Base-by-base conservation (phyloP, 495 filamentous ascomycete genomes). In the Rhypophila decipiens region DNA sequence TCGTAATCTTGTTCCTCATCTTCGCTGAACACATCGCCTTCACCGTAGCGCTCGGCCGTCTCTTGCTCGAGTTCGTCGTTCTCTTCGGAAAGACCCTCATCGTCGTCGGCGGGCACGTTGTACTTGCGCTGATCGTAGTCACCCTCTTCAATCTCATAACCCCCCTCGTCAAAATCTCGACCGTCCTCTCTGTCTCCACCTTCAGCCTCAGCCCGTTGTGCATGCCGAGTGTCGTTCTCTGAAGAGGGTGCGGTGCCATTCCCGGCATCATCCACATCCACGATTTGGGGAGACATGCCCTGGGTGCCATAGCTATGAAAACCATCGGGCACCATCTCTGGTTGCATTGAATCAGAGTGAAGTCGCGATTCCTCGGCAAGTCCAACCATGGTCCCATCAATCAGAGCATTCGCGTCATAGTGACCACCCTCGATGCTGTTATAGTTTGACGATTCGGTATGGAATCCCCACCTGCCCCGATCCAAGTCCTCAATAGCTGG, bases 31-130 rank as follows among this genome's bases (percentile, higher is more conserved):
- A 57, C 53, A 33, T 64, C 68, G 7, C 61, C 58, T 13, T 67
- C 60, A 18, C 67, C 70, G 48, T 72, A 67, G 23, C 55, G 55
- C 4, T 66, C 61, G 1, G 50, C 59, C 2, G 44, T 54, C 21
- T 70, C 68, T 5, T 64, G 65, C 36, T 66, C 66, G 13, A 57
- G 59, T 39, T 70, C 61, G 4, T 70, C 64, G 1, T 66, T 65
- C 9, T 76, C 67, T 11, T 64, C 62, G 3, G 55, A 61, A 10
- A 56, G 37, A 7, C 58, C 62, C n/a, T 65, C 62, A 3, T 66
- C 59, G 20, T 69, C 63, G 9, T 64, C 63, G 2, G 48, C 35
- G 2, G 52, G 52, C 1, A 48, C 43, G 8, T 53, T 44, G 15
- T 61, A 59, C 5, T 49, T 54, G 35, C 59, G 55, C 34, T 56